These are phyloP conservation scores for Salix udensis DNA, from an alignment of 345 rosid genomes.

Conservation along the genomic window DNA sequence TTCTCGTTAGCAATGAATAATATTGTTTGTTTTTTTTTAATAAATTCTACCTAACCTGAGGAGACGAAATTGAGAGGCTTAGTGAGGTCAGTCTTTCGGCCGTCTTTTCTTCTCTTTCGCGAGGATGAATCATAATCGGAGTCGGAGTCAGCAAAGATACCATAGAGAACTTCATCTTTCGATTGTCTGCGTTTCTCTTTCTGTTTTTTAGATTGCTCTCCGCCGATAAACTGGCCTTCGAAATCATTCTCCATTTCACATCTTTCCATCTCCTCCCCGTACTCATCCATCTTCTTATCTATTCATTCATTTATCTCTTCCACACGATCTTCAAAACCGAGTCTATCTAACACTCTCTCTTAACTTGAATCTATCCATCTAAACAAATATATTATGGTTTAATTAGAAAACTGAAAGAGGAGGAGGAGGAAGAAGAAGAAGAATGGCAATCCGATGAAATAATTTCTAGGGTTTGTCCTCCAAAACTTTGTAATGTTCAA, in stretches of 20 bases:
- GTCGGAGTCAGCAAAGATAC: constrained; percentile 67
- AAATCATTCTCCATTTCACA: constrained; percentile 79
- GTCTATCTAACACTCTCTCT: background rate
- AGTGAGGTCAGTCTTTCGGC: constrained; percentile 52
- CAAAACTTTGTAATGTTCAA: background rate
- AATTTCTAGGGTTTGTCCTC: background rate
- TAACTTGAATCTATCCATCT: too few relatives aligned
- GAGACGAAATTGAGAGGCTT: constrained; percentile 82
- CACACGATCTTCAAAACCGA: background rate
- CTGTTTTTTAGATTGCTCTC: constrained; percentile 53
- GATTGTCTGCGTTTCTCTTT: constrained; percentile 68
- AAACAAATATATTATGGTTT: too few relatives aligned
- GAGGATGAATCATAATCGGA: constrained; percentile 33
- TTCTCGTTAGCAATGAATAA: background rate
- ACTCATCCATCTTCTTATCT: constrained; percentile 60
- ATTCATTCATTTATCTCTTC: background rate
- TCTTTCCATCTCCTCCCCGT: constrained; percentile 84
- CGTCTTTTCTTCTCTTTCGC: constrained; percentile 45
- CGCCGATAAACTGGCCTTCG: constrained; percentile 73
- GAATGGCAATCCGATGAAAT: background rate
- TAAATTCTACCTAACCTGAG: constrained; percentile 48
- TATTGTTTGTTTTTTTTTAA: too few relatives aligned
- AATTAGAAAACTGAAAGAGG: background rate
- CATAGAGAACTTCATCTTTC: constrained; percentile 62
- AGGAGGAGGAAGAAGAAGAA: background rate